A percentile compares a stretch with the other conserved stretches of the same genome.
These are phyloP conservation scores for Populus simonii DNA, from an alignment of 345 rosid species.

Conservation along the genomic window DNA sequence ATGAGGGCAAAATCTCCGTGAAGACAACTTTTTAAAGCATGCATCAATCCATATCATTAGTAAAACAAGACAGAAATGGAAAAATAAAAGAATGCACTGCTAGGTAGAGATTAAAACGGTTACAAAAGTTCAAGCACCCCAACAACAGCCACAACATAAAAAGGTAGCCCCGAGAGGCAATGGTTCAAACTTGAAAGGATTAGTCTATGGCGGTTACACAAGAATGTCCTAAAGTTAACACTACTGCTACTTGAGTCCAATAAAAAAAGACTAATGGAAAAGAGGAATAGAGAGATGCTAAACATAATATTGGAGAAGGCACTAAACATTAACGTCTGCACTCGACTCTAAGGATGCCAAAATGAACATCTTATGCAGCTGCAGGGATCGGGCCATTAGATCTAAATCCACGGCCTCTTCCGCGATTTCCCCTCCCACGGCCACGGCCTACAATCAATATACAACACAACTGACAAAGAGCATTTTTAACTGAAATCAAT, in stretches of 20 bases:
- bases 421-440: slow-evolving; percentile 44
- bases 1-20: no score
- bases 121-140: slow-evolving; percentile 36
- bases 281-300: slow-evolving; percentile 25
- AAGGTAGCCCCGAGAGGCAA: neutral
- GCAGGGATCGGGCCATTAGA: slow-evolving; percentile 54
- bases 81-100: slow-evolving; percentile 53
- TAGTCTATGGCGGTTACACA: slow-evolving; percentile 15
- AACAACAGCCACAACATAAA: slow-evolving; percentile 29
- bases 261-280: neutral
- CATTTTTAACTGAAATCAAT: neutral
- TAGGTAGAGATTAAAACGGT: slow-evolving; percentile 24
- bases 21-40: neutral
- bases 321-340: neutral
- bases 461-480: neutral
- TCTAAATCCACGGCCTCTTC: slow-evolving; percentile 68
- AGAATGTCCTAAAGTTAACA: slow-evolving; percentile 16
- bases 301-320: slow-evolving; percentile 26
- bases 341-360: slow-evolving; percentile 6
- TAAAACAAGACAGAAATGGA: neutral
- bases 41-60: neutral
- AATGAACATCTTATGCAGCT: slow-evolving; percentile 40
- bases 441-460: slow-evolving; percentile 19
- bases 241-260: slow-evolving; percentile 7
- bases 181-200: slow-evolving; percentile 17